Conservation (phyloP, 148 eudicot species). For the Silene uniflora region DNA sequence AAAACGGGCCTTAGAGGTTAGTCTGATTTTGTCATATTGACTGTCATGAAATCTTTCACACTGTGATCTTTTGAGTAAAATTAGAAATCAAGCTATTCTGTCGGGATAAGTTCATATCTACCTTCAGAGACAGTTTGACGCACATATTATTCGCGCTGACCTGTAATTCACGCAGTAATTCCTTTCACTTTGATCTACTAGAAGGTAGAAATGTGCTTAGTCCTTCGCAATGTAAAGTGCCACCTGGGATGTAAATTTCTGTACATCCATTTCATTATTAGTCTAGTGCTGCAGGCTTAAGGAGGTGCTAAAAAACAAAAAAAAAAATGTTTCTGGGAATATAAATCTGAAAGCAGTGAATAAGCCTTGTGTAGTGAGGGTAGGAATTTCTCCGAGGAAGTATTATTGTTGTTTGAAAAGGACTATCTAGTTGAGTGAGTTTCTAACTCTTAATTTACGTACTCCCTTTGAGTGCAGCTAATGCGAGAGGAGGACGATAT, state of each 20-base stretch:
- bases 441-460: neutral
- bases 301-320: too few relatives aligned
- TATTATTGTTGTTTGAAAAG: neutral
- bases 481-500: conserved; percentile 66
- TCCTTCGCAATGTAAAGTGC: too few relatives aligned
- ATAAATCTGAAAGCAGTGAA: too few relatives aligned
- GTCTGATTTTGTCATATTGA: conserved; percentile 24
- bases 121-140: too few relatives aligned
- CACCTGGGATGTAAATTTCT: too few relatives aligned
- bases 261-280: neutral
- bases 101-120: neutral
- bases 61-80: neutral
- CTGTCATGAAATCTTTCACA: neutral
- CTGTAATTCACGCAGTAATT: too few relatives aligned
- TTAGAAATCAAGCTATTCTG: neutral
- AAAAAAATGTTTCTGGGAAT: too few relatives aligned
- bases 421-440: neutral
- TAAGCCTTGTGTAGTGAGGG: too few relatives aligned
- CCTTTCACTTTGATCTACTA: too few relatives aligned
- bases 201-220: too few relatives aligned
- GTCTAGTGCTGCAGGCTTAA: neutral
- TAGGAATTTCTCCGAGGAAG: too few relatives aligned
- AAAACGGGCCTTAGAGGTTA: conserved; percentile 67
- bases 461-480: conserved; percentile 35
- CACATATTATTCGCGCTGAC: too few relatives aligned